These are phyloP conservation scores for Musa balbisiana DNA, from an alignment of 202 grass and related monocot species.

Conservation along the genomic window DNA sequence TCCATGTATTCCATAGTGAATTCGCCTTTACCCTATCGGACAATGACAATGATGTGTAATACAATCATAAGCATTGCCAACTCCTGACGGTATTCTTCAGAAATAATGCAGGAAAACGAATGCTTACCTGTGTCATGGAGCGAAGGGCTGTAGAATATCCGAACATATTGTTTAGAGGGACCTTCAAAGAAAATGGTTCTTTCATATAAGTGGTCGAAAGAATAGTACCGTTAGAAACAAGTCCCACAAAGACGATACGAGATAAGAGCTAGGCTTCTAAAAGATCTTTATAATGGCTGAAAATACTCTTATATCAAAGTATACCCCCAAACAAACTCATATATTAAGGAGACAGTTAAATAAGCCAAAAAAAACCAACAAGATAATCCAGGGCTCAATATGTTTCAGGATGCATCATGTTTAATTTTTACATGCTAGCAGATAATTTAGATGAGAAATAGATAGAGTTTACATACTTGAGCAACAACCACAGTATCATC, in stretches of 20 bases:
- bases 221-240: too few species aligned
- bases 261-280: too few species aligned
- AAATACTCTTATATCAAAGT: too few species aligned
- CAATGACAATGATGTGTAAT: constrained; percentile 2
- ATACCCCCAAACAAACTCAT: too few species aligned
- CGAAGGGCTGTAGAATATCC: constrained; percentile 85
- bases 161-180: constrained; percentile 98
- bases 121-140: constrained; percentile 79
- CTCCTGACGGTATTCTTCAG: background rate
- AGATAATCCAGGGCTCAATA: too few species aligned
- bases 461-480: constrained; percentile 47
- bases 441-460: too few species aligned
- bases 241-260: too few species aligned
- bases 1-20: constrained; percentile 99
- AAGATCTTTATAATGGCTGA: too few species aligned
- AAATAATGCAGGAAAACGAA: constrained; percentile 15
- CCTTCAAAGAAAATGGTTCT: constrained; percentile 35
- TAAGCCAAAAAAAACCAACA: too few species aligned
- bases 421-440: too few species aligned
- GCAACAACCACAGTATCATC: constrained; percentile 76
- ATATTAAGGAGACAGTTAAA: too few species aligned
- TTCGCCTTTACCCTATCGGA: constrained; percentile 85
- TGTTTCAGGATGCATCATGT: too few species aligned
- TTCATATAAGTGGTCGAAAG: background rate
- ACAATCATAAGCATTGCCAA: constrained; percentile 17